Conservation (phyloP, 805 yeast species). For the Clavispora carvajalis region DNA sequence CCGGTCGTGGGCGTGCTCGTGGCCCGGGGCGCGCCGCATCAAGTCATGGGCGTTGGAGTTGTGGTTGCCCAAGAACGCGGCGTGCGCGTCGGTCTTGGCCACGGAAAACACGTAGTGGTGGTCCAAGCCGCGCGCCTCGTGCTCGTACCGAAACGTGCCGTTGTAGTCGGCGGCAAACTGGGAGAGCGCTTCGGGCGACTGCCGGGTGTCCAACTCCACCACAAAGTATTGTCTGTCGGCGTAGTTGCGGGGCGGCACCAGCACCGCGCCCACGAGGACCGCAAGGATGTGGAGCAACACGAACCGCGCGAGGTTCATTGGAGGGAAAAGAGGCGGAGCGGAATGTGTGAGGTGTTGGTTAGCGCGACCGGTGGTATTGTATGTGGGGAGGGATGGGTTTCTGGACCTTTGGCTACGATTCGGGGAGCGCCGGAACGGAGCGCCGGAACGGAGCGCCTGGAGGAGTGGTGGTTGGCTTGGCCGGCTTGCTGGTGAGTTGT, state of each 20-base stretch:
- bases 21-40: constrained; percentile 25
- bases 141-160: constrained; percentile 46
- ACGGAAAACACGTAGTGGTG: constrained; percentile 66
- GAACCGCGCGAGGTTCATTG: constrained; percentile 8
- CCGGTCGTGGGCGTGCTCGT: constrained; percentile 21
- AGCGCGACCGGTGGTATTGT: background rate
- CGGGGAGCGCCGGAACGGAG: too few relatives aligned
- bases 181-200: constrained; percentile 18
- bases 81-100: constrained; percentile 32
- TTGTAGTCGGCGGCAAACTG: constrained; percentile 38
- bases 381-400: too few relatives aligned
- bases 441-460: too few relatives aligned
- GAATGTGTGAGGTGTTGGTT: background rate
- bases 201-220: constrained; percentile 44
- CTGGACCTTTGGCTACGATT: too few relatives aligned
- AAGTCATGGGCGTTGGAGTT: constrained; percentile 23
- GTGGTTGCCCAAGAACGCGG: constrained; percentile 30
- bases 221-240: constrained; percentile 52
- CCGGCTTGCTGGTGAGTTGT: too few relatives aligned
- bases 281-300: constrained; percentile 6
- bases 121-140: constrained; percentile 54
- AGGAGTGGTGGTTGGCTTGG: background rate
- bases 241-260: constrained; percentile 39
- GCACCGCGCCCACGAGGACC: constrained; percentile 7
- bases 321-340: background rate